Base-by-base conservation (phyloP, 2,329 filamentous ascomycete genomes). In the Arthrobotrys megalospora region DNA sequence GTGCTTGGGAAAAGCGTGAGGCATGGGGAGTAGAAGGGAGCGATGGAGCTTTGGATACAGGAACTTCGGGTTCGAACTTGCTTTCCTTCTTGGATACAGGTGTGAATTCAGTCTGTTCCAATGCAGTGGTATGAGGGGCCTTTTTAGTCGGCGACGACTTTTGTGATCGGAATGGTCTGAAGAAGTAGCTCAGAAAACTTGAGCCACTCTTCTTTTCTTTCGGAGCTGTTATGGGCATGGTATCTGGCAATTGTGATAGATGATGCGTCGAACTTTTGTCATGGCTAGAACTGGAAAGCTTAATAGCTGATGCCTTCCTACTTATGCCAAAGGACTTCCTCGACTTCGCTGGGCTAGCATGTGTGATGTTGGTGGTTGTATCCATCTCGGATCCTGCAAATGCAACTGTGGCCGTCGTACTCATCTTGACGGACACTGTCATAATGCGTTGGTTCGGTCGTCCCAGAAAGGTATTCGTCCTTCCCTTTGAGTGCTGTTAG, bases 351-450 rank as follows among this genome's bases (percentile, higher is more conserved):
- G 75, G 75, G 43, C 52, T 78, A 28, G 67, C n/a, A 41, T 78
- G 67, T 41, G 60, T 24, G 28, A 53, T 36, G 60, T 77, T 47
- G 48, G 68, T 64, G 62, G 67, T 14, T 47, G 75, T 55, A 48
- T 78, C 75, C 75, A 72, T 71, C 47, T 78, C 75, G 67, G 75
- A 78, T 78, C 75, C 75, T 78, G 75, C 60, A 67, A 77, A 77
- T 48, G 67, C 68, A 55, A 78, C 60, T 58, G 73, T 78, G 41
- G 73, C 66, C 45, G 75, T 78, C 62, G 73, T 66, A 60, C 75
- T 78, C 75, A 78, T 78, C 62, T 66, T 78, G 19, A 53, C 55
- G 21, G 65, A 43, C 58, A 62, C 41, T 53, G 75, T 78, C 75
- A 78, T 78, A 36, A 67, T 68, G 62, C 50, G 52, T 68, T 72